phyloP scores from a whole-genome alignment of 1,284 basidiomycete genomes.

The Apiotrichum brassicae region DNA sequence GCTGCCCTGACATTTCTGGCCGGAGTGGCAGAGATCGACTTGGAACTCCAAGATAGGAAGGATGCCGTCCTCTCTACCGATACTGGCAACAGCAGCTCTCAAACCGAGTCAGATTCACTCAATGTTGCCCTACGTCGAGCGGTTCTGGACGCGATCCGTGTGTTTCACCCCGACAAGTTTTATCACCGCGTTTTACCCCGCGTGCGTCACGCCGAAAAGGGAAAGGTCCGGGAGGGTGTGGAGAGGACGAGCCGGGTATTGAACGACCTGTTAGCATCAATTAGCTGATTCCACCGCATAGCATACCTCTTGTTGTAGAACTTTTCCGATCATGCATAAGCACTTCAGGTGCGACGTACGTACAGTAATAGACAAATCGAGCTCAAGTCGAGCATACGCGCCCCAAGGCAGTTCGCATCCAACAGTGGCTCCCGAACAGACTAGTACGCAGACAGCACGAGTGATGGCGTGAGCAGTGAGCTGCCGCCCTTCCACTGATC shows the following conservation, averaged over 20 bases:
- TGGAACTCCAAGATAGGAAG: slow-evolving; percentile 16
- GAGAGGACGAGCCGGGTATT: slow-evolving; percentile 45
- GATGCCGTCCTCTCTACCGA: slow-evolving; percentile 18
- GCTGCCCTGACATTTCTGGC: slow-evolving; percentile 54
- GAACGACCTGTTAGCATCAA: slow-evolving; percentile 20
- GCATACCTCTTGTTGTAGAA: no score
- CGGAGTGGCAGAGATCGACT: slow-evolving; percentile 49
- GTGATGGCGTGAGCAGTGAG: no score
- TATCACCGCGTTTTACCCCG: slow-evolving; percentile 56
- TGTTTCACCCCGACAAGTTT: slow-evolving; percentile 70
- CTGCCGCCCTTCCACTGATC: no score
- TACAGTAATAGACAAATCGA: no score
- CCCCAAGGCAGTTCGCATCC: no score
- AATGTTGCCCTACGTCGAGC: slow-evolving; percentile 40
- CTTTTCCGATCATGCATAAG: no score
- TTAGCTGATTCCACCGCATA: no score
- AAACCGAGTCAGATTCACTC: slow-evolving; percentile 38
- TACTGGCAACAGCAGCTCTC: neutral
- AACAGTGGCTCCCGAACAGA: no score
- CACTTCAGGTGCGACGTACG: no score
- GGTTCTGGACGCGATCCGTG: slow-evolving; percentile 56
- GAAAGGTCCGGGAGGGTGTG: slow-evolving; percentile 58
- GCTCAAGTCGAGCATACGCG: no score
- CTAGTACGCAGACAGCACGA: no score
- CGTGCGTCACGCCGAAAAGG: slow-evolving; percentile 55